Percentiles rank a stretch among this genome's conserved stretches.
These are phyloP conservation scores for Epithemia pelagica DNA, from an alignment of 108 stramenopile species.

Conservation along the genomic window DNA sequence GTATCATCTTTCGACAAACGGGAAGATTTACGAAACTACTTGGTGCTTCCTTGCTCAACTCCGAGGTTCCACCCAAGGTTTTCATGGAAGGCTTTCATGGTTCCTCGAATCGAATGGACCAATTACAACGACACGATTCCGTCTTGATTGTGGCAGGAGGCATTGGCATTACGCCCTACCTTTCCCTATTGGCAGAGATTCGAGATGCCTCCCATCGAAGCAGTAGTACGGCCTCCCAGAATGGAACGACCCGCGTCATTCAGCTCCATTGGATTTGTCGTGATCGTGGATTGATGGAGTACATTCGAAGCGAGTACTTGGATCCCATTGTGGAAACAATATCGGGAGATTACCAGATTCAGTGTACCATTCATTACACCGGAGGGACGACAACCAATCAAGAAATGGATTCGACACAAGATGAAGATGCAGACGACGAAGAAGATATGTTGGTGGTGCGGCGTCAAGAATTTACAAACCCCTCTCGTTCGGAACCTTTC, in stretches of 20 bases:
- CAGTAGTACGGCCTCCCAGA: background rate
- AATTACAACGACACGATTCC: constrained; percentile 35
- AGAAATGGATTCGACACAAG: background rate
- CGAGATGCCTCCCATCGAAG: background rate
- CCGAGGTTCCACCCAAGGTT: constrained; percentile 14
- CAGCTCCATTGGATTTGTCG: constrained; percentile 60
- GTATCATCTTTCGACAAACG: constrained; percentile 37
- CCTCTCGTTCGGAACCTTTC: background rate
- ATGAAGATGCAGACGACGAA: background rate
- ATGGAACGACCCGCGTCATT: constrained; percentile 9
- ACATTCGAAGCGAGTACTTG: constrained; percentile 39
- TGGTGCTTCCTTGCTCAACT: background rate
- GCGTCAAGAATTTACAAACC: background rate
- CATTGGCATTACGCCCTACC: constrained; percentile 58
- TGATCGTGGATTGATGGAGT: constrained; percentile 34
- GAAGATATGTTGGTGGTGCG: background rate
- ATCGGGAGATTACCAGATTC: constrained; percentile 1
- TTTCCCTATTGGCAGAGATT: constrained; percentile 17
- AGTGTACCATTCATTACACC: constrained; percentile 20
- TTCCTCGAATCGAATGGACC: constrained; percentile 14
- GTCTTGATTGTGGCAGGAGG: constrained; percentile 46
- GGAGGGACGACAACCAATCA: background rate
- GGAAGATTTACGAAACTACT: constrained; percentile 31
- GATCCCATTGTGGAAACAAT: constrained; percentile 4
- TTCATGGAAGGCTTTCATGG: constrained; percentile 44